Base-by-base conservation (phyloP, 176 grass and related monocot species). In the Musa acuminata region DNA sequence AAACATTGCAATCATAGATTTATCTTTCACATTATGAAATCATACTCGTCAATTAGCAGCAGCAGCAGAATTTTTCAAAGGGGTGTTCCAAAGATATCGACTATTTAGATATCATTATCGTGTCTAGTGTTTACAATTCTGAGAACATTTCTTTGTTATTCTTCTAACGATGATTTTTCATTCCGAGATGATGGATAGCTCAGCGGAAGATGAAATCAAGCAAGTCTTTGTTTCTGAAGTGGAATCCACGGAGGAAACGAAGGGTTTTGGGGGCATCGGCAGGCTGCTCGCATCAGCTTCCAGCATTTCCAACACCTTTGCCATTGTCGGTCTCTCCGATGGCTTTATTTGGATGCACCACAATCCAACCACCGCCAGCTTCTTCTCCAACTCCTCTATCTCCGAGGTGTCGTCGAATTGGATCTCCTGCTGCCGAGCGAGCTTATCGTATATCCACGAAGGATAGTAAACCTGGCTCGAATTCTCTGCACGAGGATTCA, bases 401-500 rank as follows among this genome's bases (percentile, higher is more conserved):
- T 59, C 57, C 8, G 1, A 9, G 57, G 12, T 16, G 57, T 19
- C 16, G 8, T 59, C 57, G 0, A 16, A 3, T 59, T 59, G 12
- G 13, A 52, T 75, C n/a, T 75, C 43, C 55, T 25, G 51, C 25
- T 12, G 19, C 6, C 23, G 49, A 3, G 11, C 12, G 26, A 75
- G 72, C 55, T 75, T 48, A 54, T 75, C 72, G 9, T 75, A 75
- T n/a, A 75, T 75, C 72, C 26, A 75, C 24, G 72, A 75, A 5
- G 72, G 72, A 20, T 53, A 75, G 72, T 75, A 75, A 25, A 75
- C 23, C 21, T 58, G 72, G 17, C 72, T 75, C 0, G 72, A 58
- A 2, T 51, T 75, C 10, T 23, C 51, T 52, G 51, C 72, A 1
- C 8, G 13, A 25, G 13, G 11, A 52, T 75, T 1, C 24, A 75